A percentile compares a stretch with the other conserved stretches of the same genome.
Evolutionary conservation across 108 stramenopile species (phyloP).

Genomic region (Aurantiochytrium sp.): DNA sequence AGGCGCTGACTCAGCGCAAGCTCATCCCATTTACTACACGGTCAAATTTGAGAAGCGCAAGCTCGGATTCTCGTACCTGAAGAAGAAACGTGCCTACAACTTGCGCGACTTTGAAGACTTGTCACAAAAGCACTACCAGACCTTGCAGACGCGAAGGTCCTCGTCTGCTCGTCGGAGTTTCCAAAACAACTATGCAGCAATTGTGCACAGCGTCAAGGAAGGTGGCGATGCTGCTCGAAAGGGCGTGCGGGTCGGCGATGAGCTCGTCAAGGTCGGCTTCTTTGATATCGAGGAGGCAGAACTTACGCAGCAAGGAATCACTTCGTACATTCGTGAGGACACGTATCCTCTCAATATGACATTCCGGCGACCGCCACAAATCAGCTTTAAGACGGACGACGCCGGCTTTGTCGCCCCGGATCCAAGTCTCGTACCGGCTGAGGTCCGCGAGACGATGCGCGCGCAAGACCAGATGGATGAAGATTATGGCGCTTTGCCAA

Average conservation of each 20-base stretch:
- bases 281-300: background rate
- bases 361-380: background rate
- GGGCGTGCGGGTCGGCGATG: background rate
- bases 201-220: constrained; percentile 2
- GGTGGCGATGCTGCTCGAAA: background rate
- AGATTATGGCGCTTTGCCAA: background rate
- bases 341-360: background rate
- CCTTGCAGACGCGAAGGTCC: background rate
- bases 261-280: background rate
- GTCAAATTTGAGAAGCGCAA: background rate
- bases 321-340: background rate
- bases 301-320: background rate
- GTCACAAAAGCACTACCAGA: background rate
- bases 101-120: background rate
- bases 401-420: background rate
- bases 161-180: background rate
- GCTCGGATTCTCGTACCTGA: background rate
- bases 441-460: background rate
- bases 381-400: background rate
- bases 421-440: background rate
- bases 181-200: background rate
- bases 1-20: background rate
- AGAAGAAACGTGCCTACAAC: background rate
- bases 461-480: background rate
- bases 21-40: background rate